phyloP scores from a whole-genome alignment of 139 green algal genomes.

The Tetraselmis striata region DNA sequence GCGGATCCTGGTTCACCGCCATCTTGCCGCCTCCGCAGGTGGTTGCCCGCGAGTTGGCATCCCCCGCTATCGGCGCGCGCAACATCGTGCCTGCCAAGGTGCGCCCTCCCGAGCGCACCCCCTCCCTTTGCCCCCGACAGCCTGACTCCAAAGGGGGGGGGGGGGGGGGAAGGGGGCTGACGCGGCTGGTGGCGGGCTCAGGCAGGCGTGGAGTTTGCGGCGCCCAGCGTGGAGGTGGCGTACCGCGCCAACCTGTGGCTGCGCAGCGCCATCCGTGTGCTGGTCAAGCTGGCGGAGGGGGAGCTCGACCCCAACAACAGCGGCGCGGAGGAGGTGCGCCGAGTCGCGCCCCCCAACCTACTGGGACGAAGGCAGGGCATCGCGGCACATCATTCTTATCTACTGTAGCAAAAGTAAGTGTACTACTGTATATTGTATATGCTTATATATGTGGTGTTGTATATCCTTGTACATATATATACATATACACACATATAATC shows the following conservation, averaged over 20 bases:
- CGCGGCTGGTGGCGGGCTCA: neutral
- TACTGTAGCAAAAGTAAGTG: no score
- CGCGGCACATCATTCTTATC: neutral
- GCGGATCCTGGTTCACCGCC: no score
- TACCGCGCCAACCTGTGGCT: slow-evolving; percentile 72
- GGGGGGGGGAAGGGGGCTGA: neutral
- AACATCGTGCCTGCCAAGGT: slow-evolving; percentile 30
- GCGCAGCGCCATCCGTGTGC: slow-evolving; percentile 61
- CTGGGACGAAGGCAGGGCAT: neutral
- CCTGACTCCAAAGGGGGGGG: slow-evolving; percentile 36
- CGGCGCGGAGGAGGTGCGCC: slow-evolving; percentile 28
- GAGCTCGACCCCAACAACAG: slow-evolving; percentile 30
- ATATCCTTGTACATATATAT: no score
- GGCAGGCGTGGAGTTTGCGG: slow-evolving; percentile 7
- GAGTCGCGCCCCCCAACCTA: neutral
- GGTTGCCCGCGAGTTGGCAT: slow-evolving; percentile 55
- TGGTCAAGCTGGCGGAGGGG: slow-evolving; percentile 52
- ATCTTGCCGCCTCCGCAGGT: no score
- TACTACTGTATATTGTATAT: no score
- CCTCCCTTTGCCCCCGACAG: no score
- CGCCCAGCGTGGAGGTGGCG: slow-evolving; percentile 18
- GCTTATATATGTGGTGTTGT: no score
- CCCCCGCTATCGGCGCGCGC: slow-evolving; percentile 29
- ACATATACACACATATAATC: no score
- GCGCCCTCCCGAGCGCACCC: no score